Conservation (phyloP, 2,329 filamentous ascomycete species). For the Aspergillus fijiensis region DNA sequence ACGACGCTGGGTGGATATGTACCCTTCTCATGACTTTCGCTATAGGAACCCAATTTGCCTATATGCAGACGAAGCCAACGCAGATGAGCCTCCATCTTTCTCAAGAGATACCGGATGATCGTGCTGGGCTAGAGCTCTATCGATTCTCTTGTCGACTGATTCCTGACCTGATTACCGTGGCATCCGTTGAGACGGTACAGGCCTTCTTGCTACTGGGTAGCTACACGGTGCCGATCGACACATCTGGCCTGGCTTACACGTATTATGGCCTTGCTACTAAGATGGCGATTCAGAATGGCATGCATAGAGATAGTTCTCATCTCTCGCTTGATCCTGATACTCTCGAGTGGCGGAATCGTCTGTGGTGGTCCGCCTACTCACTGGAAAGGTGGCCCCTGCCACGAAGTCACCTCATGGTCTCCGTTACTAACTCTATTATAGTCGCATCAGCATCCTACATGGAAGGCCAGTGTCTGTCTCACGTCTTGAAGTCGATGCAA, state of each 20-base stretch:
- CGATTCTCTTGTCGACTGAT: conserved; percentile 52
- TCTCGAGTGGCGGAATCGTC: conserved; percentile 51
- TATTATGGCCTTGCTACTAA: conserved; percentile 55
- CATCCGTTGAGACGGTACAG: conserved; percentile 56
- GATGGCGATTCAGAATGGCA: conserved; percentile 56
- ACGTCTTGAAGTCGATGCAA: neutral
- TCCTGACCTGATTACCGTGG: conserved; percentile 54
- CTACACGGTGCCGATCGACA: conserved; percentile 49
- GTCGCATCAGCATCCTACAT: neutral
- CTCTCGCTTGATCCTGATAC: conserved; percentile 44
- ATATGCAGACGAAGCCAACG: conserved; percentile 28
- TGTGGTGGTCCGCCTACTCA: conserved; percentile 56
- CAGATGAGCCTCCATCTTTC: conserved; percentile 11
- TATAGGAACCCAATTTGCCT: conserved; percentile 39
- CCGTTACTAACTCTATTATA: neutral
- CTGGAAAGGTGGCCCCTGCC: conserved; percentile 46
- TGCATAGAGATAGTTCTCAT: conserved; percentile 51
- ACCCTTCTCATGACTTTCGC: conserved; percentile 20
- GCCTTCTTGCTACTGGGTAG: conserved; percentile 40
- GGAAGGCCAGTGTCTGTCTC: neutral
- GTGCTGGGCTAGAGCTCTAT: conserved; percentile 53
- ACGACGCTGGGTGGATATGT: no score
- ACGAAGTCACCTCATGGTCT: neutral
- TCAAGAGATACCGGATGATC: conserved; percentile 39
- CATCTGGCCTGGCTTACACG: conserved; percentile 53